Conservation (phyloP, 352 stramenopile species). For the Phytophthora sojae region DNA sequence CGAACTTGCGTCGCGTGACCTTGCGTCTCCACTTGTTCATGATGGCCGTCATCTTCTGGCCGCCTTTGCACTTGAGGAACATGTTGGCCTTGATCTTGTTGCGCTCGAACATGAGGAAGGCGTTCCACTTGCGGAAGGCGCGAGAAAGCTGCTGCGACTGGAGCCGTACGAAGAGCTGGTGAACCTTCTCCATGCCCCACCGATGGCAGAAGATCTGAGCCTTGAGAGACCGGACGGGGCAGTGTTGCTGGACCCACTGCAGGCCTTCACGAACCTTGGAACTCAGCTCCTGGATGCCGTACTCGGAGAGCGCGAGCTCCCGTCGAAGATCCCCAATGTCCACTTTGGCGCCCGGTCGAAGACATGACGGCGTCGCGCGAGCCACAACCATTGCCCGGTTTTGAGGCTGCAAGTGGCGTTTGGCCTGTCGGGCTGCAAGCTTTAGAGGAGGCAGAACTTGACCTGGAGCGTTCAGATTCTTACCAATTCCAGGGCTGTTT, state of each 20-base stretch:
- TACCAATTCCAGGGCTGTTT: constrained; percentile 4
- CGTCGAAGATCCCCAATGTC: constrained; percentile 67
- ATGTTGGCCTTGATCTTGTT: constrained; percentile 82
- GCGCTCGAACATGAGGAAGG: constrained; percentile 71
- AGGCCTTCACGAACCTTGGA: constrained; percentile 78
- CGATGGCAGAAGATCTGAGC: constrained; percentile 88
- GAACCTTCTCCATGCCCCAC: constrained; percentile 88
- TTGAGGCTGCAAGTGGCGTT: constrained; percentile 54
- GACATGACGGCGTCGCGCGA: constrained; percentile 62
- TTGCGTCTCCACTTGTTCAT: constrained; percentile 72
- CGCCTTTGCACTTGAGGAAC: constrained; percentile 88
- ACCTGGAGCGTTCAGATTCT: constrained; percentile 16
- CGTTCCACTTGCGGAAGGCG: constrained; percentile 75
- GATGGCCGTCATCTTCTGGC: constrained; percentile 72
- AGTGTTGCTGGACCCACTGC: constrained; percentile 89
- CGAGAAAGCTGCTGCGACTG: constrained; percentile 73
- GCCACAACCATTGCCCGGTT: constrained; percentile 50
- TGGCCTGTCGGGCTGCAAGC: constrained; percentile 49
- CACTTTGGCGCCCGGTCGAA: constrained; percentile 56
- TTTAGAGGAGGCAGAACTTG: constrained; percentile 69
- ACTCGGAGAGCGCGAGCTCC: constrained; percentile 84
- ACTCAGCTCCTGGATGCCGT: constrained; percentile 79
- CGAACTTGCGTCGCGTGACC: constrained; percentile 52
- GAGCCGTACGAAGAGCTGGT: constrained; percentile 73
- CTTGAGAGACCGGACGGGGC: constrained; percentile 79